Base-by-base conservation (phyloP, 2,329 filamentous ascomycete species). In the Exophiala oligosperma region DNA sequence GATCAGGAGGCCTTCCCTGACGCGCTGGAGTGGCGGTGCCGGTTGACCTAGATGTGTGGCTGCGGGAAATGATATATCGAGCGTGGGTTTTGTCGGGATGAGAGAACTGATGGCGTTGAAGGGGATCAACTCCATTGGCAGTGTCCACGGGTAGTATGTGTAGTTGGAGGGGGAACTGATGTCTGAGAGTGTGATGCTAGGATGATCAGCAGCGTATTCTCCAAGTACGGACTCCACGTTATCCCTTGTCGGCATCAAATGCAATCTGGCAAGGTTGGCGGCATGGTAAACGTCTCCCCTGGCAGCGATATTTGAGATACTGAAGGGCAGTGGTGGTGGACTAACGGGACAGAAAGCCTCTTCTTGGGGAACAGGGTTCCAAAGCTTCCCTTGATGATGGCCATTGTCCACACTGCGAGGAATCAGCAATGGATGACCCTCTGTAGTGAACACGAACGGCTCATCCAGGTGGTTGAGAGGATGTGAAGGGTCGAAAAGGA, bases 361-460 rank as follows among this genome's bases (percentile, higher is more conserved):
- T 32, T 49, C 52, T 12, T 29, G 26, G 17, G 29, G 23, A 21
- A 51, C 49, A 14, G 59, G 55, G 23, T 59, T 66, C 23, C 50
- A 54, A 44, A 60, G 64, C 21, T 44, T 50, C 14, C 29, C 32
- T 12, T 51, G 52, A 43, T 60, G 37, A 5, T 52, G 26, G 14
- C 64, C 53, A 26, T 62, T 28, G 12, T 57, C 63, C 23, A 71
- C 65, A 59, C 73, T 76, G 57, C 78, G 80, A 11, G 92, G 92
- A 52, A 99, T 88, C 43, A 97, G 81, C 46, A 99, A 79, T 2
- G 94, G 94, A 73, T 99, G 94, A 0, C 93, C 94, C 74, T 99
- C 94, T 0, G 94, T 99, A 0, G 90, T 94, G 72, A 99, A 97
- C 12, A 99, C 93, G 72, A 89, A 95, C 0, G 92, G 86, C 0